Conservation (phyloP, 108 stramenopile species). For the Nitzschia palea region DNA sequence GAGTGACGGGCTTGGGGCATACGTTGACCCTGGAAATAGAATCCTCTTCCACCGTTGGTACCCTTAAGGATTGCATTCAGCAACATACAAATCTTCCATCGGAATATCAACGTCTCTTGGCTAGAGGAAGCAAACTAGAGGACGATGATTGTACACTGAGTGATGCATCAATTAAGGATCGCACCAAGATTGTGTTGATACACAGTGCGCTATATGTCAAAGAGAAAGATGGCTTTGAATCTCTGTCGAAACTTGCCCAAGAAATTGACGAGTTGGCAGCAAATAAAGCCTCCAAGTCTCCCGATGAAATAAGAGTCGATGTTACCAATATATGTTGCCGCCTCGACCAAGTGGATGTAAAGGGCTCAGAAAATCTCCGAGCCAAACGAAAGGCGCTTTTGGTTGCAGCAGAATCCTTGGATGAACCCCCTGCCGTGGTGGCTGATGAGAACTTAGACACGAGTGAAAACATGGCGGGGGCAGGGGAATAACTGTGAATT, state of each 20-base stretch:
- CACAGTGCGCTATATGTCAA: conserved; percentile 42
- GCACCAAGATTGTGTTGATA: conserved; percentile 54
- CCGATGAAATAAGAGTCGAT: conserved; percentile 41
- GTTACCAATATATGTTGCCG: conserved; percentile 64
- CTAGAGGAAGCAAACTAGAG: conserved; percentile 44
- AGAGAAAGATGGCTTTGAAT: conserved; percentile 49
- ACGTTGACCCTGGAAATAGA: conserved; percentile 33
- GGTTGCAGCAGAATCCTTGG: conserved; percentile 51
- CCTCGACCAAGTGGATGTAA: conserved; percentile 54
- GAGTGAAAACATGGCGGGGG: no score
- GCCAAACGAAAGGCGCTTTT: conserved; percentile 49
- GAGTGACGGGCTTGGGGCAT: conserved; percentile 55
- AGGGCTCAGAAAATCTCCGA: conserved; percentile 54
- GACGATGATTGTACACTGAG: conserved; percentile 36
- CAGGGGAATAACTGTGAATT: no score
- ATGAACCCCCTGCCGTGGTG: neutral
- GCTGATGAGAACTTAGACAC: no score
- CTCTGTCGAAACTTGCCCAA: conserved; percentile 13
- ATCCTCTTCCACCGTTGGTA: conserved; percentile 34
- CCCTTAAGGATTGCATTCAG: conserved; percentile 43
- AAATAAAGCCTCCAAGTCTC: conserved; percentile 15
- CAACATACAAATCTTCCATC: conserved; percentile 31
- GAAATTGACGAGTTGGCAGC: conserved; percentile 55
- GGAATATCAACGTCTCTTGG: conserved; percentile 52
- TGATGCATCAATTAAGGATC: conserved; percentile 43